These are phyloP conservation scores for Aspergillus coremiiformis DNA, from an alignment of 495 filamentous ascomycete species.

Conservation along the genomic window DNA sequence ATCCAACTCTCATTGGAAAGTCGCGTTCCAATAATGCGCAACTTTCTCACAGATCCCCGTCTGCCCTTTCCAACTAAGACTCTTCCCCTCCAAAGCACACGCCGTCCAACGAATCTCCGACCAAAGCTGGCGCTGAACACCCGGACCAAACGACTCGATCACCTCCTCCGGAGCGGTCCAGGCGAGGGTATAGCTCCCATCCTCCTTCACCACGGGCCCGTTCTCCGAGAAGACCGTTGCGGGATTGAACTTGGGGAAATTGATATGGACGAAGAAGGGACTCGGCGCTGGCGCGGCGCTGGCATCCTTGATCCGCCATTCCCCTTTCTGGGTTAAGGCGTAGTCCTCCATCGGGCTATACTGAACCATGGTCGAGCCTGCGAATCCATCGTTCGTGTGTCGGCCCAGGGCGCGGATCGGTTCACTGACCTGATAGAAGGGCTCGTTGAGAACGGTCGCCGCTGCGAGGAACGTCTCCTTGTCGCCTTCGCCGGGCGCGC, in stretches of 20 bases:
- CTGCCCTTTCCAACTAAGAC: conserved; percentile 7
- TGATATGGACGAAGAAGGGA: conserved; percentile 42
- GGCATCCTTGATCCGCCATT: conserved; percentile 16
- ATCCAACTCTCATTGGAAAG: conserved; percentile 4
- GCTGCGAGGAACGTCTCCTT: conserved; percentile 36
- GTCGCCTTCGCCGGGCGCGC: conserved; percentile 34
- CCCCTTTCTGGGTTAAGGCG: conserved; percentile 10
- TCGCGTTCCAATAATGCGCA: conserved; percentile 9
- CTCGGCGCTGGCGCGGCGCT: conserved; percentile 7
- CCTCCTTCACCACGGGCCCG: conserved; percentile 2
- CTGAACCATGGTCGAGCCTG: conserved; percentile 34
- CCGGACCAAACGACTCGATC: conserved; percentile 19
- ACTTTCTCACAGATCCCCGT: conserved; percentile 9
- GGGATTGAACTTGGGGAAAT: conserved; percentile 41
- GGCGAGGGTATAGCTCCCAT: conserved; percentile 14
- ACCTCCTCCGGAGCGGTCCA: conserved; percentile 19
- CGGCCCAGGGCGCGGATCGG: conserved; percentile 25
- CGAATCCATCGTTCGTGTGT: conserved; percentile 22
- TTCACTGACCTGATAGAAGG: conserved; percentile 37
- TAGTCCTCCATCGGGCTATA: conserved; percentile 32
- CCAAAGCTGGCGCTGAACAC: conserved; percentile 33
- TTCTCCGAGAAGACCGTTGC: conserved; percentile 13
- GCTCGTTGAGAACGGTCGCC: conserved; percentile 30
- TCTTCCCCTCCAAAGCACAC: conserved; percentile 16
- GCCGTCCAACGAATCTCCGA: conserved; percentile 19